phyloP scores from a whole-genome alignment of 2,329 filamentous ascomycete genomes.

The Incumbomyces delicatus region DNA sequence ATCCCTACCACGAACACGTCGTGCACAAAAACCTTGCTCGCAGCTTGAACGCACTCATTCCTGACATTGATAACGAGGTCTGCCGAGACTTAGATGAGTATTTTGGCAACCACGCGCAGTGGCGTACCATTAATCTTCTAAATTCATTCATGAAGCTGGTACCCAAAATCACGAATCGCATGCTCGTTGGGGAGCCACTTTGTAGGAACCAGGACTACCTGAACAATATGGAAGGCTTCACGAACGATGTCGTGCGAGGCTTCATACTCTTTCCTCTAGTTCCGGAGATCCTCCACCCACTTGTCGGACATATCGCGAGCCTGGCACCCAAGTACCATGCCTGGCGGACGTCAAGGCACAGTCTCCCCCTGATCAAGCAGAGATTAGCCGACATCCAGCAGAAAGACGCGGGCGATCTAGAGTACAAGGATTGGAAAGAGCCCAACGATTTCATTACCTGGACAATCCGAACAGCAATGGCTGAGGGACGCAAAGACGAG shows the following conservation, averaged over 20 bases:
- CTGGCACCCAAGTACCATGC: constrained; percentile 26
- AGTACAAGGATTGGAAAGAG: constrained; percentile 18
- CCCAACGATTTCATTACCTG: constrained; percentile 51
- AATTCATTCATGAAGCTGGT: constrained; percentile 30
- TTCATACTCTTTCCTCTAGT: constrained; percentile 38
- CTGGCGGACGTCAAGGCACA: constrained; percentile 25
- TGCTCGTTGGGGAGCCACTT: constrained; percentile 36
- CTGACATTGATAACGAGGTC: constrained; percentile 31
- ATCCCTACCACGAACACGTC: constrained; percentile 34
- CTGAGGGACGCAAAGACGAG: constrained; percentile 36
- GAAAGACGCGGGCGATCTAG: constrained; percentile 22
- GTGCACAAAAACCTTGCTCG: constrained; percentile 33
- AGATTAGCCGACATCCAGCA: constrained; percentile 39
- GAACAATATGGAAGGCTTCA: constrained; percentile 40
- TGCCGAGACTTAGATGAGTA: constrained; percentile 24
- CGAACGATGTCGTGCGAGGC: constrained; percentile 40
- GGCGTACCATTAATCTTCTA: constrained; percentile 29
- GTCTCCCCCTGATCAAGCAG: constrained; percentile 41
- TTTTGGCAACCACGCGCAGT: constrained; percentile 30
- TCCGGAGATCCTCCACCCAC: constrained; percentile 40
- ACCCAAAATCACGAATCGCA: constrained; percentile 33
- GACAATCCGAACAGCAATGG: constrained; percentile 43
- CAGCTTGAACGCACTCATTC: constrained; percentile 29
- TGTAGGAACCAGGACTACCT: constrained; percentile 34
- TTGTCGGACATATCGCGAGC: constrained; percentile 27